phyloP scores from a whole-genome alignment of 352 stramenopile genomes.

The Phytophthora constricta region DNA sequence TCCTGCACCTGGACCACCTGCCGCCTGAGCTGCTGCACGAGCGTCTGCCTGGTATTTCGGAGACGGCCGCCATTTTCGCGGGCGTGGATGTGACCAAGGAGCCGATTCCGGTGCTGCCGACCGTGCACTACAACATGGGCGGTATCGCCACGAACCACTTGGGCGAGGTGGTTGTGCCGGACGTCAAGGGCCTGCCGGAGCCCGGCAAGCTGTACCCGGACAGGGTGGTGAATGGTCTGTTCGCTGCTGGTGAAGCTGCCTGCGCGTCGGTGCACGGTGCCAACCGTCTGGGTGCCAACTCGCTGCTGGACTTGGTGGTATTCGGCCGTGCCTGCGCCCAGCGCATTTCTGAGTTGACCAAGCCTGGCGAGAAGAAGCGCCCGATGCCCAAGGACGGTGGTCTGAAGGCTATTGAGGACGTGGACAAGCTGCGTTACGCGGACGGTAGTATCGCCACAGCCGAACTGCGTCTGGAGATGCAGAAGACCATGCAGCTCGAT shows the following conservation, averaged over 20 bases:
- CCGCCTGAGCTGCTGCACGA: conserved; percentile 94
- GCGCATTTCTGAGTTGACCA: conserved; percentile 94
- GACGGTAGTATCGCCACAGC: conserved; percentile 81
- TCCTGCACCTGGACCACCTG: conserved; percentile 97
- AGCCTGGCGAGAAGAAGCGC: conserved; percentile 88
- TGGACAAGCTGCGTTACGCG: conserved; percentile 92
- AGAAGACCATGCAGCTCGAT: conserved; percentile 64
- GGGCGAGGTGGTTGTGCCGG: conserved; percentile 91
- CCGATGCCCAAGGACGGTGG: conserved; percentile 85
- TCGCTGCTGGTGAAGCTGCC: conserved; percentile 95
- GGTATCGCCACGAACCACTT: conserved; percentile 97
- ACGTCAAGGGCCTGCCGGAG: conserved; percentile 63
- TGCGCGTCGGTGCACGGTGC: conserved; percentile 96
- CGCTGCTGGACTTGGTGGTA: conserved; percentile 97
- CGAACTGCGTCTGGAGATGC: conserved; percentile 83
- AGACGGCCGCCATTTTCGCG: conserved; percentile 97
- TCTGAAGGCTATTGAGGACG: conserved; percentile 84
- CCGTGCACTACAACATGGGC: conserved; percentile 99
- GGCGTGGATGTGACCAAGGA: conserved; percentile 98
- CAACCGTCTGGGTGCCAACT: conserved; percentile 94
- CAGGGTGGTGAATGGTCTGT: conserved; percentile 94
- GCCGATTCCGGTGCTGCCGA: conserved; percentile 96
- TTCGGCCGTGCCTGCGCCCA: conserved; percentile 95
- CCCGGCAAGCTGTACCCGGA: conserved; percentile 87
- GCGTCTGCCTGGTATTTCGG: conserved; percentile 94